These are phyloP conservation scores for Fusarium chaquense DNA, from an alignment of 2,329 filamentous ascomycete genomes.

Conservation along the genomic window DNA sequence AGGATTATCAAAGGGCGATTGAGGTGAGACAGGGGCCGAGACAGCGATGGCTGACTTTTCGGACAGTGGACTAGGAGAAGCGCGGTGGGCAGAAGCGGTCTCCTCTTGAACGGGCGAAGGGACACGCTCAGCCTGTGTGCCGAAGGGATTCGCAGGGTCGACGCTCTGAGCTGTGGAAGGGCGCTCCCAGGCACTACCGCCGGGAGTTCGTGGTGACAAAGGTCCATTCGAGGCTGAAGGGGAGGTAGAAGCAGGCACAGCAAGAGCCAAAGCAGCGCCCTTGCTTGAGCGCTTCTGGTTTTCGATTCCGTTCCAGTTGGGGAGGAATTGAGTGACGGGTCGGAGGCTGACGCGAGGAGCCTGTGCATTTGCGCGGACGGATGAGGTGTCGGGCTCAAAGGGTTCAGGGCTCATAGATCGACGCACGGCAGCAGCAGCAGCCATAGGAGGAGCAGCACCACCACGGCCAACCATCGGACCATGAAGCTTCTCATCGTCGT, in stretches of 20 bases:
- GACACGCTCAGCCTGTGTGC: slow-evolving; percentile 67
- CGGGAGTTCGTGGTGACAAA: slow-evolving; percentile 46
- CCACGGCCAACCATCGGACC: slow-evolving; percentile 53
- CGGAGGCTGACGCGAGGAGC: slow-evolving; percentile 88
- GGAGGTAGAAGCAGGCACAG: slow-evolving; percentile 47
- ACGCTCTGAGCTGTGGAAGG: slow-evolving; percentile 59
- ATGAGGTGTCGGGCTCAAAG: slow-evolving; percentile 21
- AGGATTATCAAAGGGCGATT: slow-evolving; percentile 52
- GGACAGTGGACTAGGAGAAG: slow-evolving; percentile 53
- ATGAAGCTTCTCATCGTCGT: slow-evolving; percentile 75
- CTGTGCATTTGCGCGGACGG: slow-evolving; percentile 58
- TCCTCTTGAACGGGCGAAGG: slow-evolving; percentile 58
- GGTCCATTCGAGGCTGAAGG: slow-evolving; percentile 40
- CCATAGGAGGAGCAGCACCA: slow-evolving; percentile 20
- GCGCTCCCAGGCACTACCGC: slow-evolving; percentile 62
- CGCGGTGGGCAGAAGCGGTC: slow-evolving; percentile 31
- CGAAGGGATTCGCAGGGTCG: slow-evolving; percentile 78
- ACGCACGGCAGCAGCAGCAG: slow-evolving; percentile 17
- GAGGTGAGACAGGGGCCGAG: slow-evolving; percentile 31
- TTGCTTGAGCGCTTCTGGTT: slow-evolving; percentile 66
- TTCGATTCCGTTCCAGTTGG: slow-evolving; percentile 65
- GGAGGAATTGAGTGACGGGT: slow-evolving; percentile 85
- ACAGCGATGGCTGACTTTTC: slow-evolving; percentile 40
- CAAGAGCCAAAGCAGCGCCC: slow-evolving; percentile 57
- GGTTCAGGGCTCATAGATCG: slow-evolving; percentile 32